Percentiles rank a stretch among this genome's conserved stretches.
These are phyloP conservation scores for Aspergillus carlsbadensis DNA, from an alignment of 495 filamentous ascomycete species.

Conservation along the genomic window DNA sequence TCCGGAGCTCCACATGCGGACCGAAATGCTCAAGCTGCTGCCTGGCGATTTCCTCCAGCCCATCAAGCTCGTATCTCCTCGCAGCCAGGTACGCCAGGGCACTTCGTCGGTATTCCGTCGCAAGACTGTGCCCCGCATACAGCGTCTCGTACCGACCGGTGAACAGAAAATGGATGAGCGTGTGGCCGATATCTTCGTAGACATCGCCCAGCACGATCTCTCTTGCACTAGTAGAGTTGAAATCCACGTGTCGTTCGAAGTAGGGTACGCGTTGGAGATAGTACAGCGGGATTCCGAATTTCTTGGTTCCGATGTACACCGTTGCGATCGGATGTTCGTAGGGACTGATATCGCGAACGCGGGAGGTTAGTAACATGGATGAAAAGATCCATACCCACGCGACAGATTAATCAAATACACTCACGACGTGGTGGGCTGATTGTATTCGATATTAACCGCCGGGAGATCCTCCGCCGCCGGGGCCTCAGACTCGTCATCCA, in stretches of 20 bases:
- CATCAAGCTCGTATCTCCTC: slow-evolving; percentile 4
- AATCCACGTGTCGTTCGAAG: no score
- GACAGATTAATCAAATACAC: not conserved
- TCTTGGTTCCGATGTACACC: not conserved
- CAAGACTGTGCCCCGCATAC: not conserved
- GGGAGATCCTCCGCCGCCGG: no score
- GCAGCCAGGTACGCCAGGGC: slow-evolving; percentile 17
- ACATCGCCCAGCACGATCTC: not conserved
- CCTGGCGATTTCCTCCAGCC: slow-evolving; percentile 12
- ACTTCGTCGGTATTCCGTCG: slow-evolving; percentile 14
- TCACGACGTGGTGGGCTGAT: not conserved
- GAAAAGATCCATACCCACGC: not conserved
- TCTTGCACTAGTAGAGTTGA: no score
- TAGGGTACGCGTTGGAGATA: not conserved
- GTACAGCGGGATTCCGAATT: not conserved
- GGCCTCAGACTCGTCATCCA: no score
- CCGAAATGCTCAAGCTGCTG: slow-evolving; percentile 10
- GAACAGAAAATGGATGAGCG: slow-evolving; percentile 21
- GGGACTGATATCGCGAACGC: not conserved
- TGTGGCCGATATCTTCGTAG: slow-evolving; percentile 19
- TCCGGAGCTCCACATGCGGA: not conserved
- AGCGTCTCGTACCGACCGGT: slow-evolving; percentile 20
- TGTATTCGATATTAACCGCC: not conserved
- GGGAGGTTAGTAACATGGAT: no score
- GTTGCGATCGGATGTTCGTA: not conserved